Base-by-base conservation (phyloP, 768 basidiomycete genomes). In the Leccinum aurantiacum region DNA sequence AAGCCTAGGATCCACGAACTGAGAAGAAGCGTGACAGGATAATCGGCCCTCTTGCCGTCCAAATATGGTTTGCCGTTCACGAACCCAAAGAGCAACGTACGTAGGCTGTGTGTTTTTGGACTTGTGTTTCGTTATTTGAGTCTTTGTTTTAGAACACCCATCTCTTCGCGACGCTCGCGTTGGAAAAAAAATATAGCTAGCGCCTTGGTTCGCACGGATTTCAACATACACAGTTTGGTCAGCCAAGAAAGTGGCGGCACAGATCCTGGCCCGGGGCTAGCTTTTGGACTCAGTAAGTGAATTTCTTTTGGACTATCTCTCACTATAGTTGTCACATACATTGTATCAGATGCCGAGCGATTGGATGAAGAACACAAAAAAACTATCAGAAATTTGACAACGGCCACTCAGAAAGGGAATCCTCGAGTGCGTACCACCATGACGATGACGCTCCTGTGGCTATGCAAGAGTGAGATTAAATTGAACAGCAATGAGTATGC, bases 131-230 rank as follows among this genome's bases (percentile, higher is more conserved):
- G 37, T 3, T 33, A n/a, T 37, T 17, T 48, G 27, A 3, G 44
- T 51, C 11, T 11, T n/a, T 0, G 31, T 55, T 56, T 24, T n/a
- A 70, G 69, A 31, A 0, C 58, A 41, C 51, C 33, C 64, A 8
- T 35, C 59, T 41, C 41, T 64, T 41, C 35, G 33, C 15, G 10
- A 64, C 41, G 6, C 54, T 4, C 25, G 58, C 61, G 9, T n/a
- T n/a, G n/a, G n/a, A n/a, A n/a, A n/a, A n/a, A n/a, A n/a, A 66
- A 70, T 56, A 56, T 70, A 6, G 69, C 65, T 3, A 27, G 58
- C 10, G 67, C 55, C 17, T 57, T 71, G 29, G 56, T 51, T n/a
- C 59, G 55, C 46, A 41, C 65, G 44, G 56, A 29, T 17, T 19
- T 52, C 22, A 33, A 52, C 1, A 25, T 46, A 17, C 46, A 15